Conservation (phyloP, 225 moss, liverwort and hornwort genomes). For the Rhytidiadelphus loreus region DNA sequence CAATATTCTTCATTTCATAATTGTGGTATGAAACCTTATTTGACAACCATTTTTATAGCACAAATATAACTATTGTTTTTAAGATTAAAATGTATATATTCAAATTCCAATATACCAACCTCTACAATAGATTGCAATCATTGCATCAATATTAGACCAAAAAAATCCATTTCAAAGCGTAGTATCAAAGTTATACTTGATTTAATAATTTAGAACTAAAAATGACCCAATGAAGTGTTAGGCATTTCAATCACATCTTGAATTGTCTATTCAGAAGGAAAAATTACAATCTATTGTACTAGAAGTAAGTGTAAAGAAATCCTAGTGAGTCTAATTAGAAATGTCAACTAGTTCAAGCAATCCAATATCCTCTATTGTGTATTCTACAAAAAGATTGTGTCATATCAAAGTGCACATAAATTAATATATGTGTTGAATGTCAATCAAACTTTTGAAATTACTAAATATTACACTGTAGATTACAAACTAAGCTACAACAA, state of each 20-base stretch:
- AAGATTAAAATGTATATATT: neutral
- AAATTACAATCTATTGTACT: neutral
- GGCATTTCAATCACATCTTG: neutral
- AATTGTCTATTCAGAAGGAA: neutral
- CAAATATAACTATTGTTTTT: neutral
- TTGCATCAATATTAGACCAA: neutral
- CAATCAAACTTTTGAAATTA: neutral
- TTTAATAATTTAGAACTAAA: neutral
- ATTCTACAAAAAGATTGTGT: neutral
- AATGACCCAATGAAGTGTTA: no score
- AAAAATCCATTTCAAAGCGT: neutral
- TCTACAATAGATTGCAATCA: neutral
- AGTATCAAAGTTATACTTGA: neutral
- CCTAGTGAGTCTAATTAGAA: neutral
- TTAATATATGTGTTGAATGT: neutral
- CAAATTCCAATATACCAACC: neutral
- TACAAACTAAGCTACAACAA: neutral
- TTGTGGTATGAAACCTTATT: neutral
- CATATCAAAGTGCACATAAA: neutral
- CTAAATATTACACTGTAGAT: neutral
- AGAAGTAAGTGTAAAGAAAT: rapidly evolving
- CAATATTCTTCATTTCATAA: neutral
- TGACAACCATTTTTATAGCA: neutral
- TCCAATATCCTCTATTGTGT: neutral
- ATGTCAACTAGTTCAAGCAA: neutral